Evolutionary conservation across 805 yeast species (phyloP).

Genomic region (Wickerhamomyces chaumierensis): DNA sequence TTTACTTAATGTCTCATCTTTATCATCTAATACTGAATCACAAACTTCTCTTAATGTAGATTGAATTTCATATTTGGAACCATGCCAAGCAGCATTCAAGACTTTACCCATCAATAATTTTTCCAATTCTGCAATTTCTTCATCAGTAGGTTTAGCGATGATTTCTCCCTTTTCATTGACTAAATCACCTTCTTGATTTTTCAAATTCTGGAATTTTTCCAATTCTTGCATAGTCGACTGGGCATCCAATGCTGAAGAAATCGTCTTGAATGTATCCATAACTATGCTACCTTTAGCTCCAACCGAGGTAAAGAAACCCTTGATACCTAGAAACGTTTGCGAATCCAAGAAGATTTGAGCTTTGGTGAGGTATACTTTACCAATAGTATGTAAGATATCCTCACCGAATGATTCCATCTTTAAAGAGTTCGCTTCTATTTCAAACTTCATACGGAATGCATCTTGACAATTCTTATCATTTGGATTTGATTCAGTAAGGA

Average conservation of each 20-base stretch:
- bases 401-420: slow-evolving; percentile 94
- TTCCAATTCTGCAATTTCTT: slow-evolving; percentile 67
- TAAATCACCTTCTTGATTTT: slow-evolving; percentile 39
- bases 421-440: slow-evolving; percentile 61
- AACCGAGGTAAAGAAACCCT: slow-evolving; percentile 70
- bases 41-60: slow-evolving; percentile 74
- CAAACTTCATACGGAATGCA: slow-evolving; percentile 37
- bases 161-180: slow-evolving; percentile 39
- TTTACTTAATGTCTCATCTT: slow-evolving; percentile 43
- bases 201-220: slow-evolving; percentile 54
- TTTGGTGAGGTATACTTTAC: slow-evolving; percentile 64
- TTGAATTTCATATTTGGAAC: slow-evolving; percentile 79
- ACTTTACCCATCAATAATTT: slow-evolving; percentile 78
- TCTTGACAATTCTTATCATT: not conserved
- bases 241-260: slow-evolving; percentile 81
- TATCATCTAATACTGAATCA: slow-evolving; percentile 66
- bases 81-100: slow-evolving; percentile 91
- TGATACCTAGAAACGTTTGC: slow-evolving; percentile 74
- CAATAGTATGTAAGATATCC: slow-evolving; percentile 75
- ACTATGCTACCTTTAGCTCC: slow-evolving; percentile 78
- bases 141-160: slow-evolving; percentile 46
- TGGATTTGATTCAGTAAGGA: slow-evolving; percentile 36
- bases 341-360: slow-evolving; percentile 67
- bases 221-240: slow-evolving; percentile 69
- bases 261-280: slow-evolving; percentile 72